A percentile compares a stretch with the other conserved stretches of the same genome.
These are phyloP conservation scores for Lactarius sanguifluus DNA, from an alignment of 768 basidiomycete species.

Conservation along the genomic window DNA sequence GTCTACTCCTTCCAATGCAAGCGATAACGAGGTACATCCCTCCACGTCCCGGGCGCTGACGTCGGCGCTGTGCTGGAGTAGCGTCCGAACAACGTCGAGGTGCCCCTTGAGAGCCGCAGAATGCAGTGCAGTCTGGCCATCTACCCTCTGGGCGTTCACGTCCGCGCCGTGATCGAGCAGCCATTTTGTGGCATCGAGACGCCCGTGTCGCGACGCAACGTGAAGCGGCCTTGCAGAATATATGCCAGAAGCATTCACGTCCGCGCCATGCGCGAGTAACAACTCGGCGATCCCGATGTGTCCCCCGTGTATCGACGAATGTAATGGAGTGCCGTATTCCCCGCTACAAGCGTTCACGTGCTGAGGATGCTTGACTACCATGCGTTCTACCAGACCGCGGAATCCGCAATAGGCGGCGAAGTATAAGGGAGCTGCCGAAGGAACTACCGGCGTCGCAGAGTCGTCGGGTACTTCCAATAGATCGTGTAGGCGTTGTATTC, in stretches of 20 bases:
- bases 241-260: background rate
- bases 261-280: background rate
- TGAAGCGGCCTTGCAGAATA: background rate
- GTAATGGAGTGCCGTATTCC: background rate
- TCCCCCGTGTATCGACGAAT: background rate
- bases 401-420: background rate
- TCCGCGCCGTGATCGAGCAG: slow-evolving; percentile 3
- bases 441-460: background rate
- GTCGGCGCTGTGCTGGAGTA: background rate
- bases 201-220: background rate
- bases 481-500: background rate
- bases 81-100: background rate
- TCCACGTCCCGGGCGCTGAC: background rate
- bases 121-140: background rate
- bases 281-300: background rate
- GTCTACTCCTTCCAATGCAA: background rate
- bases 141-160: background rate
- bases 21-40: background rate
- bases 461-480: background rate
- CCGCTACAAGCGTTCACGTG: background rate
- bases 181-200: background rate
- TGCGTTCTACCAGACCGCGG: background rate
- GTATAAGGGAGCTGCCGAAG: background rate
- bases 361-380: background rate
- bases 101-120: background rate